Conservation (phyloP, 164 flowering plant species). For the Stephania japonica region DNA sequence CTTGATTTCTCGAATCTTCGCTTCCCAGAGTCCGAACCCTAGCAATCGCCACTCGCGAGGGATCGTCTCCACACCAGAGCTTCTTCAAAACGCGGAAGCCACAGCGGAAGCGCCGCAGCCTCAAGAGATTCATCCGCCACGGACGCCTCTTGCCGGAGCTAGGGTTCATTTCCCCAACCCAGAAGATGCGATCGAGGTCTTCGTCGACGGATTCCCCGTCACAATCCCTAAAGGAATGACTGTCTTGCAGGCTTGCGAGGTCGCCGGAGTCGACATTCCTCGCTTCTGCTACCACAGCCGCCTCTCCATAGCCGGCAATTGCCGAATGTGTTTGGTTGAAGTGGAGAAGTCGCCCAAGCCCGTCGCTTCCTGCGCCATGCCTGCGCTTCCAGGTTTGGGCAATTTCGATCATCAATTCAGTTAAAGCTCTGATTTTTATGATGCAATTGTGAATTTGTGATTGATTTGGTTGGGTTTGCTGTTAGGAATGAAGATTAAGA, state of each 20-base stretch:
- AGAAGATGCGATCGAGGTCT: slow-evolving; percentile 89
- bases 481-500: slow-evolving; percentile 97
- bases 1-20: slow-evolving; percentile 15
- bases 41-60: slow-evolving; percentile 16
- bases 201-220: slow-evolving; percentile 88
- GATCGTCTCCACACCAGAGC: slow-evolving; percentile 65
- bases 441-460: neutral
- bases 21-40: slow-evolving; percentile 20
- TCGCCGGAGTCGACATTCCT: slow-evolving; percentile 95
- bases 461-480: neutral
- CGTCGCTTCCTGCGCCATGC: slow-evolving; percentile 99
- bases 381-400: slow-evolving; percentile 85
- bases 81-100: slow-evolving; percentile 63
- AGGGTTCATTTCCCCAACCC: slow-evolving; percentile 67
- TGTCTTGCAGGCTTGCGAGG: slow-evolving; percentile 90
- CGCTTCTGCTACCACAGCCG: slow-evolving; percentile 90
- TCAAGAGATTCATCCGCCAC: slow-evolving; percentile 34
- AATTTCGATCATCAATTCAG: neutral
- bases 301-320: slow-evolving; percentile 93
- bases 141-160: slow-evolving; percentile 72
- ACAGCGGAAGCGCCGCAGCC: slow-evolving; percentile 37
- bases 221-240: slow-evolving; percentile 95
- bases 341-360: slow-evolving; percentile 99
- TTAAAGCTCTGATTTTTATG: no score
- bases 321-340: slow-evolving; percentile 98